Evolutionary conservation across 2,329 filamentous ascomycete species (phyloP).

Genomic region (Ceratocystis colombiana): DNA sequence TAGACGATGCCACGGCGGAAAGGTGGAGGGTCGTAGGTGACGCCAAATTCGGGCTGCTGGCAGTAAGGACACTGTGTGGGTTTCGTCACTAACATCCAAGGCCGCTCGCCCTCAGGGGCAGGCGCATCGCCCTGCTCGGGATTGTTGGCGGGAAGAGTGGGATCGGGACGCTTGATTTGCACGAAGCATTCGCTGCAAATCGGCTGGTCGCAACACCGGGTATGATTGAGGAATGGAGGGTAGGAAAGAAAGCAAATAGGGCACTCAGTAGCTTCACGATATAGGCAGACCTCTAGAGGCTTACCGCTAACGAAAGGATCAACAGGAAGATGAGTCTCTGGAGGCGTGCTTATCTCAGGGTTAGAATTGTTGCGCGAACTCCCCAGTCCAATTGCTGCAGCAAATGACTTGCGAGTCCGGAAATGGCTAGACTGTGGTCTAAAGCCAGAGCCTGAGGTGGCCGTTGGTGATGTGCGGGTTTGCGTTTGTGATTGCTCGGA

Average conservation of each 20-base stretch:
- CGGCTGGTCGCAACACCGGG: conserved; percentile 85
- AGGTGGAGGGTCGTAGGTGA: conserved; percentile 84
- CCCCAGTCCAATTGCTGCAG: conserved; percentile 58
- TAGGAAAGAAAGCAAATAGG: conserved; percentile 97
- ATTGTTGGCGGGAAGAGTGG: conserved; percentile 73
- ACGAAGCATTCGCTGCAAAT: conserved; percentile 99
- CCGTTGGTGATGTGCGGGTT: conserved; percentile 33
- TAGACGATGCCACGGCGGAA: conserved; percentile 78
- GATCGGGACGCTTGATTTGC: conserved; percentile 91
- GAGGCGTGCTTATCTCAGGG: conserved; percentile 56
- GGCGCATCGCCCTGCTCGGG: conserved; percentile 34
- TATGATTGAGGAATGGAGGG: conserved; percentile 86
- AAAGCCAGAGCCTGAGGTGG: conserved; percentile 29
- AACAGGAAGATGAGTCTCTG: conserved; percentile 67
- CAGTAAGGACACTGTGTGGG: conserved; percentile 91
- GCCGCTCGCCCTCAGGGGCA: conserved; percentile 28
- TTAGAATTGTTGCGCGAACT: conserved; percentile 64
- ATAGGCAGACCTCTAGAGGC: conserved; percentile 80
- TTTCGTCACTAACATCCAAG: conserved; percentile 70
- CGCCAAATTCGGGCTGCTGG: conserved; percentile 85
- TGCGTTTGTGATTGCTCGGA: conserved; percentile 47
- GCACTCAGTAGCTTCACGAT: conserved; percentile 83
- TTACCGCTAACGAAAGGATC: conserved; percentile 93
- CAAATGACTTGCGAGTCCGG: conserved; percentile 64
- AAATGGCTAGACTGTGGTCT: conserved; percentile 59